Conservation (phyloP, 2,329 filamentous ascomycete species). For the Scolecobasidium constrictum region DNA sequence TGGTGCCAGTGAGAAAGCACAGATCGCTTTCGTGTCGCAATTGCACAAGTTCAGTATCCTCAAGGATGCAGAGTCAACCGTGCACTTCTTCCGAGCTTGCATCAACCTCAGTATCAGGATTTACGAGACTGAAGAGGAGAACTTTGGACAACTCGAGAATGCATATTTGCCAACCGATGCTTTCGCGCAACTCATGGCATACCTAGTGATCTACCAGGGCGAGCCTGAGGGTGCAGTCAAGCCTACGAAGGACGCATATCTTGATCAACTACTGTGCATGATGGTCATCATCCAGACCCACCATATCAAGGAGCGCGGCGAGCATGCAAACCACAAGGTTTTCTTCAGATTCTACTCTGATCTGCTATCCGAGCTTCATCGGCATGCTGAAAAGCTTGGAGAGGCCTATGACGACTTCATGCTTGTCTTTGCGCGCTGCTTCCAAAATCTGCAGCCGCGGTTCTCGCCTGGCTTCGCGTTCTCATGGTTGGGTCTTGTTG, state of each 20-base stretch:
- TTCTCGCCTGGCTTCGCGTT: constrained; percentile 76
- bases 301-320: constrained; percentile 70
- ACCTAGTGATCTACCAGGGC: constrained; percentile 62
- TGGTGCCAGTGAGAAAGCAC: constrained; percentile 61
- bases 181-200: constrained; percentile 66
- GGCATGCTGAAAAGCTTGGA: constrained; percentile 34
- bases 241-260: constrained; percentile 52
- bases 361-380: constrained; percentile 67
- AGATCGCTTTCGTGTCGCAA: constrained; percentile 71
- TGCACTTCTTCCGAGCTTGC: constrained; percentile 67
- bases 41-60: constrained; percentile 66
- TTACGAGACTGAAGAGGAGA: constrained; percentile 61
- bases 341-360: constrained; percentile 86
- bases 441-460: constrained; percentile 64
- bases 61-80: constrained; percentile 62
- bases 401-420: constrained; percentile 59
- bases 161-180: constrained; percentile 63
- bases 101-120: constrained; percentile 69
- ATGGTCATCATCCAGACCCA: constrained; percentile 72
- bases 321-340: constrained; percentile 74
- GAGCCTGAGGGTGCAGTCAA: constrained; percentile 48
- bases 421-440: constrained; percentile 57
- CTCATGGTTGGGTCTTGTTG: constrained; percentile 71
- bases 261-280: constrained; percentile 71
- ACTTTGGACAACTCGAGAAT: constrained; percentile 48